A percentile compares a stretch with the other conserved stretches of the same genome.
Evolutionary conservation across 257 asterid genomes (phyloP).

Genomic region (Nicotiana noctiflora): DNA sequence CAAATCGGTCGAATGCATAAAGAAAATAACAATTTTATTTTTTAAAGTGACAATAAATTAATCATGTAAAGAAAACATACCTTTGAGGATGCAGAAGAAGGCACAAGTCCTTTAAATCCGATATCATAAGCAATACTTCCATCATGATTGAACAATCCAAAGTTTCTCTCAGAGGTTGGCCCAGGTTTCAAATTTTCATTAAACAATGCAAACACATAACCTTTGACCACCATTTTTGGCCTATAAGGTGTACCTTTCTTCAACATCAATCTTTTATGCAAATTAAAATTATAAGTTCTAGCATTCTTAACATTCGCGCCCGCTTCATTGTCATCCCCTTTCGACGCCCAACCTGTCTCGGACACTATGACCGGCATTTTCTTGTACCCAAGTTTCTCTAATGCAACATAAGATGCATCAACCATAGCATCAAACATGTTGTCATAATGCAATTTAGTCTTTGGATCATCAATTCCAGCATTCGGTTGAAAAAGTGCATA

Average conservation of each 20-base stretch:
- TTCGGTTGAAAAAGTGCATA: slow-evolving; percentile 46
- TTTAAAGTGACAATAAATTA: too few species aligned
- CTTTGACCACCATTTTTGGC: slow-evolving; percentile 52
- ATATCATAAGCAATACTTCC: slow-evolving; percentile 59
- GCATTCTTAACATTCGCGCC: slow-evolving; percentile 56
- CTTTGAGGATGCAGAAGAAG: slow-evolving; percentile 36
- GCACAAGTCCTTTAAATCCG: slow-evolving; percentile 61
- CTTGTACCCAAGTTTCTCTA: slow-evolving; percentile 51
- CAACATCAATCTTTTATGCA: slow-evolving; percentile 39
- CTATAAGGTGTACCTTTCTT: slow-evolving; percentile 73
- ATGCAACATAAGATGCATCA: slow-evolving; percentile 64
- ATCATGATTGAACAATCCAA: slow-evolving; percentile 70
- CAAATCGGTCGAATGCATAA: background rate
- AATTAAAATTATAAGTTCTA: slow-evolving; percentile 41
- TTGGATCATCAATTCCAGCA: slow-evolving; percentile 42
- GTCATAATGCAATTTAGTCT: slow-evolving; percentile 58
- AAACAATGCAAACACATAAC: slow-evolving; percentile 65
- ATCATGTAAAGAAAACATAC: background rate
- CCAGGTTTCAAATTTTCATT: slow-evolving; percentile 73
- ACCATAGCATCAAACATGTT: slow-evolving; percentile 80
- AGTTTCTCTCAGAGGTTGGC: slow-evolving; percentile 78
- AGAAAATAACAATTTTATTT: background rate
- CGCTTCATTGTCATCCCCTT: slow-evolving; percentile 53
- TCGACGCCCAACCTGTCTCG: slow-evolving; percentile 80
- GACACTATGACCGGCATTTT: slow-evolving; percentile 71